Evolutionary conservation across 2,329 filamentous ascomycete genomes (phyloP).

Genomic region (Orbilia ellipsospora): DNA sequence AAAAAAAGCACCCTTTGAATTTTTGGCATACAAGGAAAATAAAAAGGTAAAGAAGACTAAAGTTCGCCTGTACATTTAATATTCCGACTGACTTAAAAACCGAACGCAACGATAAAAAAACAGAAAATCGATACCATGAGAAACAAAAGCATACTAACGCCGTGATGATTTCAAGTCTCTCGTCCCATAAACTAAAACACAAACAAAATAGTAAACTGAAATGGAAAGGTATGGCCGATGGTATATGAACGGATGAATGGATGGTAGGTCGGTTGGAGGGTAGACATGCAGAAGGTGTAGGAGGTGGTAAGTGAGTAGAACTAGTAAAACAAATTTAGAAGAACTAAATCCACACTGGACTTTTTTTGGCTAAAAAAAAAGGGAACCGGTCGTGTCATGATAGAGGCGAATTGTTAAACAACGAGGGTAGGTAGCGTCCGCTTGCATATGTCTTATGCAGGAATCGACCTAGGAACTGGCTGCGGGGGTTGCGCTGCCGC

Average conservation of each 20-base stretch:
- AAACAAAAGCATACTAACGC: slow-evolving; percentile 6
- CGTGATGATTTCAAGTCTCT: slow-evolving; percentile 3
- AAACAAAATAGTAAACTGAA: background rate
- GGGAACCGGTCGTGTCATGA: too few species aligned
- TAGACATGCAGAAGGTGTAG: too few species aligned
- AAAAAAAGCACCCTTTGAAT: background rate
- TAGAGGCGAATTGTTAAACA: too few species aligned
- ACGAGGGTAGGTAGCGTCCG: too few species aligned
- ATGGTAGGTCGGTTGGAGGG: too few species aligned
- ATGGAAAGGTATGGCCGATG: too few species aligned
- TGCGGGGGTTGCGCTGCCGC: slow-evolving; percentile 68
- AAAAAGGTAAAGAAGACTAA: background rate
- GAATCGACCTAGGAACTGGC: slow-evolving; percentile 30
- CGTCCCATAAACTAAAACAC: background rate
- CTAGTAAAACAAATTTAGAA: too few species aligned
- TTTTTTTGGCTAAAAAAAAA: too few species aligned
- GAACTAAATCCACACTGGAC: too few species aligned
- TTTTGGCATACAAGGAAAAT: background rate
- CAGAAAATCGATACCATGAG: background rate
- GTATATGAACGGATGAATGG: too few species aligned
- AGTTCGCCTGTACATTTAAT: background rate
- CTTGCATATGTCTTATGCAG: slow-evolving; percentile 3
- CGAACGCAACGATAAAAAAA: background rate
- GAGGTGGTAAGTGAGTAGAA: too few species aligned
- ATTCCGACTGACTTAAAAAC: background rate